phyloP scores from a whole-genome alignment of 345 rosid genomes.

The Anacardium occidentale region DNA sequence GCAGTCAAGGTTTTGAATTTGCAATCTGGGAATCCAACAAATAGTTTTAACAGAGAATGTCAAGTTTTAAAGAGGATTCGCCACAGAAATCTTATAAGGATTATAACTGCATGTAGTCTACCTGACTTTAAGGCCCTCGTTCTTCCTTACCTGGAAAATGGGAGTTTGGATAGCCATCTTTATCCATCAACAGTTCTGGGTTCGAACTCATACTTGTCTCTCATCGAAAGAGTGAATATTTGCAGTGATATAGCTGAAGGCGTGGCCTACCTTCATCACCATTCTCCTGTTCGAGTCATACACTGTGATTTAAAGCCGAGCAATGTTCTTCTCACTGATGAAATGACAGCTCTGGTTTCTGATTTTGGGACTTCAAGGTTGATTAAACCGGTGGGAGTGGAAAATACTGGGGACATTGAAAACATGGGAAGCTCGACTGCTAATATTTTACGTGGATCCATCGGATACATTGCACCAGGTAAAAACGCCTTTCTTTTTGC shows the following conservation, averaged over 20 bases:
- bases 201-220: conserved; percentile 43
- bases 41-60: conserved; percentile 60
- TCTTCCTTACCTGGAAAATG: conserved; percentile 57
- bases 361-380: conserved; percentile 59
- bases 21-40: conserved; percentile 48
- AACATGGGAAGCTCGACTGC: conserved; percentile 53
- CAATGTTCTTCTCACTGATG: conserved; percentile 61
- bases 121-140: conserved; percentile 62
- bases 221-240: conserved; percentile 49
- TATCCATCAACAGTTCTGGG: conserved; percentile 30
- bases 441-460: conserved; percentile 45
- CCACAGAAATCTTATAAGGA: conserved; percentile 55
- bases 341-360: conserved; percentile 62
- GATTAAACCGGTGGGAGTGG: conserved; percentile 35
- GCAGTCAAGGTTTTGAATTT: conserved; percentile 51
- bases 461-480: conserved; percentile 69
- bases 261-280: conserved; percentile 67
- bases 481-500: conserved; percentile 11
- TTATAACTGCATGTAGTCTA: conserved; percentile 55
- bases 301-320: conserved; percentile 67
- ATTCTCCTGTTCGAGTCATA: conserved; percentile 50
- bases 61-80: conserved; percentile 56
- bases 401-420: conserved; percentile 34
- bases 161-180: conserved; percentile 51
- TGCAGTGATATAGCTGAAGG: conserved; percentile 63